Evolutionary conservation across 1,139 yeast species (phyloP).

Genomic region (Hansenula sp.): DNA sequence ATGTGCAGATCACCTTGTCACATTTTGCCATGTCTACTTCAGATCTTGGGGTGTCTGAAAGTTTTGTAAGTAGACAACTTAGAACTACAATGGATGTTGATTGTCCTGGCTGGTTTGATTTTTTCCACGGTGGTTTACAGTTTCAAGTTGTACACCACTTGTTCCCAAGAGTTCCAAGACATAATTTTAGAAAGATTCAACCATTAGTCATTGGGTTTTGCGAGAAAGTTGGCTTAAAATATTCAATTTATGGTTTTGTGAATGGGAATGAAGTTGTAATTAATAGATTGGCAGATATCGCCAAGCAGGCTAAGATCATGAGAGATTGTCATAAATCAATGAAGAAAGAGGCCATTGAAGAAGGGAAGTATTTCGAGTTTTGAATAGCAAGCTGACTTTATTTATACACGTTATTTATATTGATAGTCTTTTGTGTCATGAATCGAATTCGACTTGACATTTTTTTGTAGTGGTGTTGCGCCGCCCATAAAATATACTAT

Average conservation of each 20-base stretch:
- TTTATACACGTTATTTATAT: not conserved
- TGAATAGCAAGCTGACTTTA: not conserved
- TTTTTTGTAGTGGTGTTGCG: too few relatives aligned
- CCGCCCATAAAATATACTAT: too few relatives aligned
- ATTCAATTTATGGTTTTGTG: slow-evolving; percentile 81
- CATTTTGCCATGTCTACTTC: slow-evolving; percentile 95
- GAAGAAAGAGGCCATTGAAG: slow-evolving; percentile 30
- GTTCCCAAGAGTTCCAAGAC: slow-evolving; percentile 87
- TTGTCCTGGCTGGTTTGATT: slow-evolving; percentile 91
- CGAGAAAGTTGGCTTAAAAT: slow-evolving; percentile 70
- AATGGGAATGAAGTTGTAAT: slow-evolving; percentile 73
- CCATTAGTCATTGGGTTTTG: slow-evolving; percentile 71
- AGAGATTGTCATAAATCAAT: slow-evolving; percentile 62
- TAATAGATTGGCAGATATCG: slow-evolving; percentile 67
- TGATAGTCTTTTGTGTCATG: too few relatives aligned
- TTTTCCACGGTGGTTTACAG: slow-evolving; percentile 88
- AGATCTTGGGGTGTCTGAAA: slow-evolving; percentile 76
- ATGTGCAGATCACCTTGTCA: slow-evolving; percentile 84
- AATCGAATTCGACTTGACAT: too few relatives aligned
- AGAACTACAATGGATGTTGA: slow-evolving; percentile 95
- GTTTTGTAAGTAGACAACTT: slow-evolving; percentile 77
- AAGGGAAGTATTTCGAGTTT: slow-evolving; percentile 14
- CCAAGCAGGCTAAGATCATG: slow-evolving; percentile 72
- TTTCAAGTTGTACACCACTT: slow-evolving; percentile 90
- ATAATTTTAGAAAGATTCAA: slow-evolving; percentile 75